Evolutionary conservation across 1,284 basidiomycete genomes (phyloP), one percentile per base, ranked within the genome.

Genomic region (Leccinum variabile): DNA sequence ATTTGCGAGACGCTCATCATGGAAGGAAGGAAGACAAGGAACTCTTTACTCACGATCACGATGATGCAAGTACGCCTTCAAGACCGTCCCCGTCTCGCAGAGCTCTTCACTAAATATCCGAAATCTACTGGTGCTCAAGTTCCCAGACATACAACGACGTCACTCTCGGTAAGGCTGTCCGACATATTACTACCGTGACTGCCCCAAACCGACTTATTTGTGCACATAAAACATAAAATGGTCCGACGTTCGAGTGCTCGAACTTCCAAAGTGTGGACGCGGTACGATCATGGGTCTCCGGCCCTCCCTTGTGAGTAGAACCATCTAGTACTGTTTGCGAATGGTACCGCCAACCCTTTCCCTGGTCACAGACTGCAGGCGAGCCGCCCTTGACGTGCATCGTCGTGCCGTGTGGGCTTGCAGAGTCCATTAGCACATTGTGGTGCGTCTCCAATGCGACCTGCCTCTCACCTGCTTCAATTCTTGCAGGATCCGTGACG

Each of bases 121-220:
- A 76, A 70, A 37, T 71, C 78, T 25, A 80, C 82, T 6, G 78
- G 82, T 8, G 76, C 78, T 25, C 70, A n/a, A n/a, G 88, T 39
- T 86, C 87, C 69, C 84, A 87, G 70, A 77, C 82, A 1, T 88
- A 85, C 72, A 88, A 88, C 68, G 86, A 89, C 61, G 72, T 89
- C 37, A 67, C 81, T 2, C 80, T 81, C 49, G 80, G 87, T 86
- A 57, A 55, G 70, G 1, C 28, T 54, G 10, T 18, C 39, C 14
- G n/a, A n/a, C 3, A n/a, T 28, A 28, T 28, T 50, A 18, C 41
- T n/a, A 54, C 39, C 32, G 25, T 28, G 25, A 52, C 25, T 46
- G 10, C 25, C 18, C 22, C 10, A 25, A 58, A 28, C 49, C 44
- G 59, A 54, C 59, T 41, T 14, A 9, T 33, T 14, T 59, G 13